Evolutionary conservation across 805 yeast genomes (phyloP).

Genomic region (Yarrowia sp.): DNA sequence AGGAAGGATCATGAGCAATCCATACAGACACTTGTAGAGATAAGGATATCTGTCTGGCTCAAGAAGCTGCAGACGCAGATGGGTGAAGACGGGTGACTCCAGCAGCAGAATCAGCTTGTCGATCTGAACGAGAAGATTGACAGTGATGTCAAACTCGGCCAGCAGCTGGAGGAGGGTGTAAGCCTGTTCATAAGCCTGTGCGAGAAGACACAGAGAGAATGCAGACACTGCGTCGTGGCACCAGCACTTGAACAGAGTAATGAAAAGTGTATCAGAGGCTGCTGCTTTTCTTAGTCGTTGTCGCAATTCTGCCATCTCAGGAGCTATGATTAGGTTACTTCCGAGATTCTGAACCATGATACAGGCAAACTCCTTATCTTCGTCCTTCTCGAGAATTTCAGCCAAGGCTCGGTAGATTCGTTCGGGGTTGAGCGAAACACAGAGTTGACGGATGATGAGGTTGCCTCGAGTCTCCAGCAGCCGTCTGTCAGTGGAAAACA

Average conservation of each 20-base stretch:
- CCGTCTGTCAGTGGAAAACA: constrained; percentile 67
- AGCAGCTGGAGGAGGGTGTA: constrained; percentile 75
- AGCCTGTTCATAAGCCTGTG: constrained; percentile 86
- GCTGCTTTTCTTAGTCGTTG: constrained; percentile 52
- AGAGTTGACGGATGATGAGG: constrained; percentile 76
- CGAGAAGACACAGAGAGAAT: constrained; percentile 74
- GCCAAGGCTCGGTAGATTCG: constrained; percentile 79
- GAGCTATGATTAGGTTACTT: constrained; percentile 80
- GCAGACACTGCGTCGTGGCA: constrained; percentile 87
- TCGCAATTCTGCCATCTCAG: constrained; percentile 70
- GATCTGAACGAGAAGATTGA: constrained; percentile 75
- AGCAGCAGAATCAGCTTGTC: constrained; percentile 85
- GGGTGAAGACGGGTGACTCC: constrained; percentile 89
- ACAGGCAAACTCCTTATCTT: constrained; percentile 66
- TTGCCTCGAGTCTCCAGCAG: constrained; percentile 71
- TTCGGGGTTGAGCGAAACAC: constrained; percentile 76
- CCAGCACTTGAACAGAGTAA: constrained; percentile 83
- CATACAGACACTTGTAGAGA: constrained; percentile 83
- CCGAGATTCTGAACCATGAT: constrained; percentile 83
- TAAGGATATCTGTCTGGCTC: constrained; percentile 81
- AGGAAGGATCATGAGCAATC: constrained; percentile 88
- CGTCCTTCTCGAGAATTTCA: constrained; percentile 59
- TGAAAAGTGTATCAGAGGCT: constrained; percentile 46
- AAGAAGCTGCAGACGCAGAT: constrained; percentile 78
- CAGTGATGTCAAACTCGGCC: constrained; percentile 76